Conservation (phyloP, 371 early-diverging fungal species). For the Capillidium heterosporum region DNA sequence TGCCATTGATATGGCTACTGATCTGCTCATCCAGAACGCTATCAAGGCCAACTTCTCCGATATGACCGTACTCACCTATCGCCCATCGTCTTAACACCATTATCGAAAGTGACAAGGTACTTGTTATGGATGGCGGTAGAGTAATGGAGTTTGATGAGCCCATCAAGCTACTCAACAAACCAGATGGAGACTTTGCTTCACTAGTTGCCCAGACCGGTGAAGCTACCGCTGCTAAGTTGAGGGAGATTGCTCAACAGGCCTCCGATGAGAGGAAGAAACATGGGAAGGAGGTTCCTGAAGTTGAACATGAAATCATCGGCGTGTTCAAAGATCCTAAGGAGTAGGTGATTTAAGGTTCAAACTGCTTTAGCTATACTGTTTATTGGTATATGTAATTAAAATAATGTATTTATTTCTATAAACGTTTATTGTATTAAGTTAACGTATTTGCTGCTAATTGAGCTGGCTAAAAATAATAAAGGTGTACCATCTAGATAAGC, state of each 20-base stretch:
- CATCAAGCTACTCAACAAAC: conserved; percentile 24
- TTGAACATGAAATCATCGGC: too few relatives aligned
- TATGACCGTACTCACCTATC: conserved; percentile 67
- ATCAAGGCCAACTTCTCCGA: conserved; percentile 63
- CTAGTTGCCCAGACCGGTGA: conserved; percentile 20
- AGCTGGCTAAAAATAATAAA: too few relatives aligned
- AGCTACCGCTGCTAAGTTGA: conserved; percentile 15
- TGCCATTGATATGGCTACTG: conserved; percentile 46
- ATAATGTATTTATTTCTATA: too few relatives aligned
- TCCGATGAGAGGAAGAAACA: too few relatives aligned
- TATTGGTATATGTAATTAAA: too few relatives aligned
- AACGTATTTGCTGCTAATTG: too few relatives aligned
- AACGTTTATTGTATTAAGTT: too few relatives aligned
- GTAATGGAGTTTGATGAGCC: conserved; percentile 69
- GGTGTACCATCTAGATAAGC: too few relatives aligned
- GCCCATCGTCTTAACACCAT: conserved; percentile 64
- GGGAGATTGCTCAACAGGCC: conserved; percentile 11
- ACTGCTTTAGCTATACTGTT: too few relatives aligned
- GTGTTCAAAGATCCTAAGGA: too few relatives aligned
- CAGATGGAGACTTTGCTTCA: conserved; percentile 29
- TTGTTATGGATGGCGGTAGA: conserved; percentile 58
- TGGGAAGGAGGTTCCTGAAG: too few relatives aligned
- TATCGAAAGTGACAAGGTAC: conserved; percentile 61
- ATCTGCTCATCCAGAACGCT: conserved; percentile 49
- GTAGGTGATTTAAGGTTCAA: too few relatives aligned